These are phyloP conservation scores for Leccinum fibrillosum DNA, from an alignment of 768 basidiomycete genomes.

Conservation along the genomic window DNA sequence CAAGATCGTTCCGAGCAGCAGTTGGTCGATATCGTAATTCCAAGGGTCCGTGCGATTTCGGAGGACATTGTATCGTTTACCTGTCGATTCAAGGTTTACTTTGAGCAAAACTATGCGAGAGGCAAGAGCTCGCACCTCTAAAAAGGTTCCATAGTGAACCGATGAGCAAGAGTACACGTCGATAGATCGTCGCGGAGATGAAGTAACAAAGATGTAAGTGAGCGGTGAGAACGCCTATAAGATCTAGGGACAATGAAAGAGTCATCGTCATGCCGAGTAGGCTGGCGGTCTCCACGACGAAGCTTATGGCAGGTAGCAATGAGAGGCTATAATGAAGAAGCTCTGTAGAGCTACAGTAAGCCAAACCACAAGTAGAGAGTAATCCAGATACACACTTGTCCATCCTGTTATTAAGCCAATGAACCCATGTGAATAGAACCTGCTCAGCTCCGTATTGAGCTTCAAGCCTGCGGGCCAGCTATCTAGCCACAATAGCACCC, in stretches of 20 bases:
- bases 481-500: slow-evolving; percentile 77
- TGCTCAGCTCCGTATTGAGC: slow-evolving; percentile 91
- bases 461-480: slow-evolving; percentile 96
- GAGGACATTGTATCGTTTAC: slow-evolving; percentile 85
- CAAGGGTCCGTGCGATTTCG: slow-evolving; percentile 86
- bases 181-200: slow-evolving; percentile 59
- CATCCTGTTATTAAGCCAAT: slow-evolving; percentile 63
- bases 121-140: slow-evolving; percentile 52
- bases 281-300: slow-evolving; percentile 35
- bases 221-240: slow-evolving; percentile 60
- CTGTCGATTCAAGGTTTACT: slow-evolving; percentile 36
- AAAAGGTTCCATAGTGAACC: slow-evolving; percentile 87
- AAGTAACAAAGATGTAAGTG: slow-evolving; percentile 74
- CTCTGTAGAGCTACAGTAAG: slow-evolving; percentile 9
- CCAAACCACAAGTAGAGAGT: neutral
- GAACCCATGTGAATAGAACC: slow-evolving; percentile 75
- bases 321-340: slow-evolving; percentile 23
- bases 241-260: slow-evolving; percentile 63
- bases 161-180: slow-evolving; percentile 51
- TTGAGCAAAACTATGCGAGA: neutral
- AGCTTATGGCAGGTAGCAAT: slow-evolving; percentile 23
- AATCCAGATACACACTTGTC: slow-evolving; percentile 54
- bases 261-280: slow-evolving; percentile 59
- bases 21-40: slow-evolving; percentile 90
- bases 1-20: slow-evolving; percentile 89